Base-by-base conservation (phyloP, 805 yeast species). In the Kodamaea kaohsiungensis region DNA sequence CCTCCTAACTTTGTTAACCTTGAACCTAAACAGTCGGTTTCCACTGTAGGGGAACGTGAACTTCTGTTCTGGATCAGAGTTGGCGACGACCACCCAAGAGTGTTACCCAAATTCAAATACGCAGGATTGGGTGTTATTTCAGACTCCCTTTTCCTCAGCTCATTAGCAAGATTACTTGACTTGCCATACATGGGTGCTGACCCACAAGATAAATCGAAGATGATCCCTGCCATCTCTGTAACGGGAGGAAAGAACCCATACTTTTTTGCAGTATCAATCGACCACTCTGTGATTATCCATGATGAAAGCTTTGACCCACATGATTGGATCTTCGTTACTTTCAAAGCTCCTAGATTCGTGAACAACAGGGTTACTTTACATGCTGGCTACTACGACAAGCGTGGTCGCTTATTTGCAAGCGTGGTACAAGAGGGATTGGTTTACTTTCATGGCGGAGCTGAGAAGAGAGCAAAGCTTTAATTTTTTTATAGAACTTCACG, bases 371-470 rank as follows among this genome's bases (percentile, higher is more conserved):
- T 62, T 7, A 53, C 69, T 39, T 56, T 69, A 19, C 63, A 61
- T 18, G 75, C 68, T 4, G 59, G 65, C 15, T 70, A 70, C 59
- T 71, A 67, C 57, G 65, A 68, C 45, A 52, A 60, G 16, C 59
- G 61, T 10, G 75, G 75, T 9, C 61, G 60, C 49, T 55, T 69
- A 19, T 63, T 69, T 45, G 75, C 74, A 10, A 58, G 65, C 17
- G 66, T 71, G 18, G 69, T 69, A 2, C 75, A 71, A 57, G 75
- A 71, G 58, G 74, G 74, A 2, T 63, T 71, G 52, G 71, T 71
- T 1, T 62, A 62, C 46, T 64, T 65, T 54, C 62, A 61, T 47
- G 46, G 55, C 43, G 65, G 65, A 19, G 15, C 39, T n/a, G 66
- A 62, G 46, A 55, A 48, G 9, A 57, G 53, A 43, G 67, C 67